phyloP scores from a whole-genome alignment of 176 grass and related monocot genomes.

The Oryza meyeriana region DNA sequence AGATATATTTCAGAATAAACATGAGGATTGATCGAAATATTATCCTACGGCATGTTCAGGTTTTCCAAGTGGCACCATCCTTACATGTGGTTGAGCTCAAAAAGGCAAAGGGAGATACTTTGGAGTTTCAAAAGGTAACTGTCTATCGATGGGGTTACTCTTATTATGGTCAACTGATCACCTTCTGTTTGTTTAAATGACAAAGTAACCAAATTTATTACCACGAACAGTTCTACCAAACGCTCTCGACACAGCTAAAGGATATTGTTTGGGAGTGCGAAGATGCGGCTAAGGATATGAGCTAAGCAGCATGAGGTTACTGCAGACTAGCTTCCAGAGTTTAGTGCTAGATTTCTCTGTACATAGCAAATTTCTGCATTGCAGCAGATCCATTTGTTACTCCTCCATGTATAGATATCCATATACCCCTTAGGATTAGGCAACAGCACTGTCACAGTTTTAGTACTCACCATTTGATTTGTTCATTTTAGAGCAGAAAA shows the following conservation, averaged over 20 bases:
- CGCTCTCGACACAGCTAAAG: constrained; percentile 68
- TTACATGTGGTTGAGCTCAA: constrained; percentile 88
- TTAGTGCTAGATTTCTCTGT: constrained; percentile 2
- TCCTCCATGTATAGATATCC: not conserved
- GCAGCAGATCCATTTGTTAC: not conserved
- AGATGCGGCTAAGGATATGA: constrained; percentile 44
- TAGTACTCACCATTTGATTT: not conserved
- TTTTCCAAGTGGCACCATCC: constrained; percentile 95
- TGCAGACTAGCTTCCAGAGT: constrained; percentile 2
- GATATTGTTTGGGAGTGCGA: constrained; percentile 89
- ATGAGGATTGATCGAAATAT: not conserved
- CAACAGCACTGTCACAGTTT: not conserved
- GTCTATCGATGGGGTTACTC: not conserved
- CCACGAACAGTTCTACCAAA: constrained; percentile 87
- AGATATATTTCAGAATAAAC: not conserved
- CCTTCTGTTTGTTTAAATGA: not conserved
- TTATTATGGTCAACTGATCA: not conserved
- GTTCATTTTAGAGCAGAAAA: not conserved
- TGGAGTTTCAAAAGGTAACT: constrained; percentile 92
- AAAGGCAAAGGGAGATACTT: constrained; percentile 92
- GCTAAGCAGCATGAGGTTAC: constrained; percentile 23
- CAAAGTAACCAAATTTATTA: not conserved
- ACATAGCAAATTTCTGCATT: constrained; percentile 10
- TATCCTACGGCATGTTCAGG: constrained; percentile 38
- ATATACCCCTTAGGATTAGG: not conserved